Base-by-base conservation (phyloP, 2,329 filamentous ascomycete species). In the Aaosphaeria pasadenensis region DNA sequence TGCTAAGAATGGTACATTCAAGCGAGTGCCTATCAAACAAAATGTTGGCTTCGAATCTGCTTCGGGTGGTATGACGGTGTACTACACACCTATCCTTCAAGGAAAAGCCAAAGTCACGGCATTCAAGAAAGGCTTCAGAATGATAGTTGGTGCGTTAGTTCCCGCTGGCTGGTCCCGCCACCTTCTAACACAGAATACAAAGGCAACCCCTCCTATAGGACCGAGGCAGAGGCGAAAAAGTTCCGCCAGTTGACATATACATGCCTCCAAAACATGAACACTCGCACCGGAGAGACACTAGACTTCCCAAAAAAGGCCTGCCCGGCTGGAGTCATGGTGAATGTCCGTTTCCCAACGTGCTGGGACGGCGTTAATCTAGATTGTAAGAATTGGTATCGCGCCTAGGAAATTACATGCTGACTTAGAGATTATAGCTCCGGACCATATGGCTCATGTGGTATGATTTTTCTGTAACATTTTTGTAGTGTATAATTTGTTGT, bases 401-500 rank as follows among this genome's bases (percentile, higher is more conserved):
- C 17, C 17, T 24, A 24, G 17, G 17, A 24, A 24, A 24, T 24
- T 24, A 2, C 17, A 24, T 24, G 17, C 17, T 24, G 17, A 24
- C 17, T 24, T 24, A 24, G 17, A 24, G 17, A 24, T 24, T 24
- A 24, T 24, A 24, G 17, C 75, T 11, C 45, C 60, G 1, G 75
- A 84, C 64, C 81, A 84, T 72, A 77, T 75, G 69, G 73, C 72
- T 54, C 82, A 74, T 56, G 68, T 74, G 11, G 59, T 36, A 36
- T 36, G 33, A 9, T 9, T 9, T 4, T 36, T 9, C 7, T 36
- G 33, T 9, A 9, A 36, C n/a, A 36, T 24, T 24, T 3, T 3
- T 36, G 33, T 36, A n/a, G n/a, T 9, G n/a, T 36, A 9, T 3
- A 36, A n/a, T 9, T 36, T 9, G 33, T 9, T 36, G n/a, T 36